Evolutionary conservation across 2,329 filamentous ascomycete genomes (phyloP).

Genomic region (Graphiopsis chlorocephala): DNA sequence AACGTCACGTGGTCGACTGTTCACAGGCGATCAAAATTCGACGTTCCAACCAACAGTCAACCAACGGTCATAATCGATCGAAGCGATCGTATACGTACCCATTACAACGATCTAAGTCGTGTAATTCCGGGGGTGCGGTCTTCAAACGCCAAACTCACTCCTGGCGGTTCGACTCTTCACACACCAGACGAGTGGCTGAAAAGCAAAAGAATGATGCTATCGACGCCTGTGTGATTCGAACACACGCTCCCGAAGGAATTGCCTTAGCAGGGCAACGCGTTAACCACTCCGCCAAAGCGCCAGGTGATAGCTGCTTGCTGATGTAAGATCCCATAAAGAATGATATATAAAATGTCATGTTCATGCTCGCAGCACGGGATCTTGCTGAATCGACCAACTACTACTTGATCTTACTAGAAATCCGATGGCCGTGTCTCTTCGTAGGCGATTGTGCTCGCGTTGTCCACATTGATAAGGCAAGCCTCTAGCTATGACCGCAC

Average conservation of each 20-base stretch:
- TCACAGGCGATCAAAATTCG: background rate
- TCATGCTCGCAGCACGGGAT: too few species aligned
- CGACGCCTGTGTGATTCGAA: constrained; percentile 42
- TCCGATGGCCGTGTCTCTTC: background rate
- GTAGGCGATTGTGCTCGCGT: background rate
- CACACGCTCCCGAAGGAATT: constrained; percentile 39
- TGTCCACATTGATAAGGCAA: background rate
- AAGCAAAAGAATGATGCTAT: background rate
- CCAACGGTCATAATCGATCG: background rate
- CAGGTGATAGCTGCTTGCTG: background rate
- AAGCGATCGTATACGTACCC: background rate
- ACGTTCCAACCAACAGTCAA: background rate
- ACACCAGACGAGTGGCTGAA: background rate
- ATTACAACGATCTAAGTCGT: background rate
- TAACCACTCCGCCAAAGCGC: constrained; percentile 12
- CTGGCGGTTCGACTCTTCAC: background rate
- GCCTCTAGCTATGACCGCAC: background rate
- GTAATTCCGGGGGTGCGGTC: background rate
- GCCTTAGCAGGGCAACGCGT: constrained; percentile 9
- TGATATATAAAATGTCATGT: too few species aligned
- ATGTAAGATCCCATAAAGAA: background rate
- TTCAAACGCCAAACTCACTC: background rate
- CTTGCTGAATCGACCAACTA: too few species aligned
- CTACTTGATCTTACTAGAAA: background rate
- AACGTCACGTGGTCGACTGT: background rate